Percentiles rank a stretch among this genome's conserved stretches.
Evolutionary conservation across 768 basidiomycete species (phyloP).

Genomic region (Leccinum truebloodii): DNA sequence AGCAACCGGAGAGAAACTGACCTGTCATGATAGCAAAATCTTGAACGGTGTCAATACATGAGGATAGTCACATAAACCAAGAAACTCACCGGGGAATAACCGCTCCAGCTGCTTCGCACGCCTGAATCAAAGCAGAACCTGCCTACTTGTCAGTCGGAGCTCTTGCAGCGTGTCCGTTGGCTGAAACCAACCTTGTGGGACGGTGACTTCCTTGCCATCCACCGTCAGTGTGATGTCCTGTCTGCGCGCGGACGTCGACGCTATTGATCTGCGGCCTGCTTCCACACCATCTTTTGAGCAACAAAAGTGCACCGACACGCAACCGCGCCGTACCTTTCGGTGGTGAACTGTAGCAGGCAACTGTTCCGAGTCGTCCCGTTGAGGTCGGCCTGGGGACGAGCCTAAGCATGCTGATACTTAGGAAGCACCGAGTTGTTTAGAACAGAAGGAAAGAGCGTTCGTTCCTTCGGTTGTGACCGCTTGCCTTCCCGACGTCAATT

Average conservation of each 20-base stretch:
- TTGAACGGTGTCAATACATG: conserved; percentile 32
- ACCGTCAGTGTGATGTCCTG: conserved; percentile 91
- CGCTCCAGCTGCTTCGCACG: conserved; percentile 88
- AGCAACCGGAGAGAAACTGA: conserved; percentile 28
- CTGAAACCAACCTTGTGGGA: conserved; percentile 81
- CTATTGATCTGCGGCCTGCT: conserved; percentile 60
- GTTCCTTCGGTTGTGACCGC: conserved; percentile 14
- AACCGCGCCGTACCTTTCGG: conserved; percentile 30
- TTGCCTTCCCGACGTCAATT: conserved; percentile 25
- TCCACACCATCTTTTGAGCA: conserved; percentile 6
- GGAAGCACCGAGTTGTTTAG: conserved; percentile 15
- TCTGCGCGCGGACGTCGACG: conserved; percentile 62
- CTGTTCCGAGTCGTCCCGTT: conserved; percentile 70
- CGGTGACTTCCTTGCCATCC: conserved; percentile 96
- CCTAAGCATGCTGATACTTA: conserved; percentile 54
- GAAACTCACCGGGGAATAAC: conserved; percentile 69
- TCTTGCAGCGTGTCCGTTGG: conserved; percentile 2
- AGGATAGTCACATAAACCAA: background rate
- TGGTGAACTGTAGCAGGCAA: conserved; percentile 44
- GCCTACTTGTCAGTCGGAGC: conserved; percentile 11
- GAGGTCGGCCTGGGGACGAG: conserved; percentile 68
- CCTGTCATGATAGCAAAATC: conserved; percentile 89
- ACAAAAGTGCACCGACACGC: background rate
- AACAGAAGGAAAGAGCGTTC: conserved; percentile 12
- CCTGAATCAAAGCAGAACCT: conserved; percentile 96